Conservation (phyloP, 2,329 filamentous ascomycete species). For the Alternaria burnsii region DNA sequence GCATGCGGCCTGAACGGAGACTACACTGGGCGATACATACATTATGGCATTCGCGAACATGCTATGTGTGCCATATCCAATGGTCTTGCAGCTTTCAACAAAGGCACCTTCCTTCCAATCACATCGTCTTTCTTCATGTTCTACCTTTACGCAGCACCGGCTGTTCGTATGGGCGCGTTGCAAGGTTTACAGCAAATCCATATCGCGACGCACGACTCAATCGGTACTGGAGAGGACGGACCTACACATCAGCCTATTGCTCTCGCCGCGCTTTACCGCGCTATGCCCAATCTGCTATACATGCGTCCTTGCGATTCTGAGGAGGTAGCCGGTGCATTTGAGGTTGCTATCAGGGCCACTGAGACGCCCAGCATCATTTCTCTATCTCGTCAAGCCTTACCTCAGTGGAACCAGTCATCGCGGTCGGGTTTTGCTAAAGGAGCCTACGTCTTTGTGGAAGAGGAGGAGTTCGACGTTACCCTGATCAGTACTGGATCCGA, state of each 20-base stretch:
- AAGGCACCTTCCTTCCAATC: constrained; percentile 62
- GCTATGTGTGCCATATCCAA: constrained; percentile 55
- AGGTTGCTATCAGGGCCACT: constrained; percentile 54
- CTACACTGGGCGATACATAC: constrained; percentile 63
- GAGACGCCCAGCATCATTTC: constrained; percentile 59
- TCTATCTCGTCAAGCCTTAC: constrained; percentile 55
- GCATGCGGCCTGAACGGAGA: constrained; percentile 62
- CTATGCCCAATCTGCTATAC: constrained; percentile 69
- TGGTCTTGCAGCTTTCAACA: constrained; percentile 62
- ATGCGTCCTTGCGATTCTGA: constrained; percentile 67
- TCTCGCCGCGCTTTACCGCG: constrained; percentile 64
- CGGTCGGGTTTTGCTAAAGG: constrained; percentile 55
- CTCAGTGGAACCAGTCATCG: constrained; percentile 45
- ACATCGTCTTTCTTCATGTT: constrained; percentile 70
- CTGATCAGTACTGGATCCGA: constrained; percentile 56
- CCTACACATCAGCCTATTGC: constrained; percentile 70
- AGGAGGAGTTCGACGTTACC: constrained; percentile 54
- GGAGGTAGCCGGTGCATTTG: constrained; percentile 65
- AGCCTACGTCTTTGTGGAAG: constrained; percentile 58
- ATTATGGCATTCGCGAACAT: constrained; percentile 50
- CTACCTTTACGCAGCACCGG: constrained; percentile 66
- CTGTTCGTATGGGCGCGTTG: constrained; percentile 68
- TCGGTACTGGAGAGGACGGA: constrained; percentile 65
- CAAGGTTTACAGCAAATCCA: constrained; percentile 66
- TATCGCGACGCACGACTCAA: constrained; percentile 66